Base-by-base conservation (phyloP, 495 filamentous ascomycete species). In the Pyrenula massariospora region DNA sequence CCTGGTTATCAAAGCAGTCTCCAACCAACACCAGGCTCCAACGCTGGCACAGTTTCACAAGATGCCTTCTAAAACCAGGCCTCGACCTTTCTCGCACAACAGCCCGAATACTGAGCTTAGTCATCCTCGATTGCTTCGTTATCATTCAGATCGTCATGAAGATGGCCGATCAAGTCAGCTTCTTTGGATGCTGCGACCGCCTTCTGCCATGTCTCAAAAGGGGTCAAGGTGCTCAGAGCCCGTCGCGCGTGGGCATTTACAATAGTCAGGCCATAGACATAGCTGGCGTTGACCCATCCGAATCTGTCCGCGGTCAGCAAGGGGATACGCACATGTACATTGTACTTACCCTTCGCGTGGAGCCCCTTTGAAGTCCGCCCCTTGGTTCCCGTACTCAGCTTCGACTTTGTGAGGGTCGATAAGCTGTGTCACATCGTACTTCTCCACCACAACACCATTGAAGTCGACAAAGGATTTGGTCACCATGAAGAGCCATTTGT, bases 231-330 rank as follows among this genome's bases (percentile, higher is more conserved):
- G 58, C 89, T 91, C 19, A 98, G 76, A 0, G 93, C 88, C 50
- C 91, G 83, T 66, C 80, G 82, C 80, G 90, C 88, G 66, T 94
- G 89, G 10, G 85, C 83, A 59, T 85, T 90, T 52, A 95, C 73
- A 59, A 95, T 82, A 48, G 88, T 84, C 36, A 96, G 73, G 51
- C 92, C 93, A 64, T 90, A 89, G 50, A 96, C 84, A 65, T 91
- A 97, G 64, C 89, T 95, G 57, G 91, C 93, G 63, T 98, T 98
- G 63, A 96, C 94, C 93, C 93, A 98, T 21, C 92, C 93, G 65
- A 98, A 98, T 47, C 93, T 98, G 60, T 24, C 59, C n/a, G n/a
- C n/a, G n/a, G n/a, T n/a, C n/a, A n/a, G n/a, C n/a, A n/a, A n/a
- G n/a, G n/a, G n/a, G n/a, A n/a, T n/a, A n/a, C n/a, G n/a, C n/a